A percentile compares a stretch with the other conserved stretches of the same genome.
Conservation (phyloP, 2,329 filamentous ascomycete genomes). For the Fusarium sp. region DNA sequence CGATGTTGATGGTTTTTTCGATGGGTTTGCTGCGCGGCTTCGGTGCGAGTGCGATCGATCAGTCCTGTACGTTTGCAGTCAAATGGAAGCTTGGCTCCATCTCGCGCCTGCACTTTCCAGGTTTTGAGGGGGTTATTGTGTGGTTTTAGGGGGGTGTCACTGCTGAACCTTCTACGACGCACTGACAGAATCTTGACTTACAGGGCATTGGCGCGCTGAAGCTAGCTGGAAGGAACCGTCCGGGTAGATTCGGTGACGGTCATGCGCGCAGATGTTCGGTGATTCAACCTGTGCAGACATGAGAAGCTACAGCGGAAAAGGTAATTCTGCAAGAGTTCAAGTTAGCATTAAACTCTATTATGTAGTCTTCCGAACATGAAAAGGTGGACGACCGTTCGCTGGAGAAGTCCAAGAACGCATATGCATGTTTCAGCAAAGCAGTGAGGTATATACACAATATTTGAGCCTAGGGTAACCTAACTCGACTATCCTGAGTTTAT, state of each 20-base stretch:
- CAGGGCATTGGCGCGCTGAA: conserved; percentile 26
- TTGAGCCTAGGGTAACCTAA: neutral
- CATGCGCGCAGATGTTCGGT: neutral
- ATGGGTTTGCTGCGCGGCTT: conserved; percentile 43
- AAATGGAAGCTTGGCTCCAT: conserved; percentile 23
- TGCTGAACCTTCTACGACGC: conserved; percentile 27
- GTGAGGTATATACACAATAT: neutral
- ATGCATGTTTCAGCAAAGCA: neutral
- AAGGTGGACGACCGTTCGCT: too few relatives aligned
- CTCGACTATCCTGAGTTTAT: neutral
- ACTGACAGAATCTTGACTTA: conserved; percentile 15
- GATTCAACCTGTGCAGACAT: neutral
- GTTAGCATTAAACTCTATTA: too few relatives aligned
- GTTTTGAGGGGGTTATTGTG: conserved; percentile 25
- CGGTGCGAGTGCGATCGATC: conserved; percentile 44
- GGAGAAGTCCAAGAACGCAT: too few relatives aligned
- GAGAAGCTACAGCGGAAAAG: neutral
- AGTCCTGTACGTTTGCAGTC: conserved; percentile 37
- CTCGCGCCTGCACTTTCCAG: conserved; percentile 20
- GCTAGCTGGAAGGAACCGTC: neutral
- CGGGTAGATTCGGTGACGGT: too few relatives aligned
- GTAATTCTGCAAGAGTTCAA: neutral
- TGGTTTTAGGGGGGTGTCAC: conserved; percentile 23
- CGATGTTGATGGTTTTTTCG: conserved; percentile 48
- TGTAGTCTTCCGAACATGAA: too few relatives aligned